A percentile compares a stretch with the other conserved stretches of the same genome.
phyloP scores from a whole-genome alignment of 257 asterid genomes.

The Linderniella brevidens region DNA sequence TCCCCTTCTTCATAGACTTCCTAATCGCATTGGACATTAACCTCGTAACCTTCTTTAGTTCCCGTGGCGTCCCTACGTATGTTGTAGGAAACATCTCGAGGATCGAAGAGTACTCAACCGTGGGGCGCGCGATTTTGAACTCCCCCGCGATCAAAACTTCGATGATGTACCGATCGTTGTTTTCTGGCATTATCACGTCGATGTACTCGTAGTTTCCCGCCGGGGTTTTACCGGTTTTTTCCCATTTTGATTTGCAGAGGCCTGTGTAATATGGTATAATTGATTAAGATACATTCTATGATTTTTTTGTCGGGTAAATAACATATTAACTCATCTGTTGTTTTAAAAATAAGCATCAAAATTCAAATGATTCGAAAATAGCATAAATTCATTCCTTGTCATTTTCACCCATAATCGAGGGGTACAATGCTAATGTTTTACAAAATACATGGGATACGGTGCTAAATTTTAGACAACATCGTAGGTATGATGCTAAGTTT shows the following conservation, averaged over 20 bases:
- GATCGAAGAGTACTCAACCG: constrained; percentile 24
- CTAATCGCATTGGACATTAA: constrained; percentile 44
- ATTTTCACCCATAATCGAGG: too few relatives aligned
- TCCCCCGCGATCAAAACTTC: constrained; percentile 41
- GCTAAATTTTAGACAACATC: too few relatives aligned
- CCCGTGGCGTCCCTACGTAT: constrained; percentile 28
- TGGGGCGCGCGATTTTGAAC: constrained; percentile 58
- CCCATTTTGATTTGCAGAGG: constrained; percentile 83
- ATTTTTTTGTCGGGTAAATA: too few relatives aligned
- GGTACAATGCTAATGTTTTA: too few relatives aligned
- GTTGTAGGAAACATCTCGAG: constrained; percentile 27
- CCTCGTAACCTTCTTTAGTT: constrained; percentile 34
- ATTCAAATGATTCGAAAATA: too few relatives aligned
- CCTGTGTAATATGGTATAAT: constrained; percentile 22
- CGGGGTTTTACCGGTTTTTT: constrained; percentile 23
- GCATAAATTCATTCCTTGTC: too few relatives aligned
- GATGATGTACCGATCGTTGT: constrained; percentile 31
- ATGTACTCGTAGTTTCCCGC: constrained; percentile 58
- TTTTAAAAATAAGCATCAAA: too few relatives aligned
- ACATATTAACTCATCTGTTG: too few relatives aligned
- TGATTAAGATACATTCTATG: neutral
- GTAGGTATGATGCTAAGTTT: too few relatives aligned
- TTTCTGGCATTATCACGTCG: constrained; percentile 18
- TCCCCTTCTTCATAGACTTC: constrained; percentile 41
- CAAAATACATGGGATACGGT: too few relatives aligned